phyloP scores from a whole-genome alignment of 805 yeast genomes.

The Ogataea zsoltii region DNA sequence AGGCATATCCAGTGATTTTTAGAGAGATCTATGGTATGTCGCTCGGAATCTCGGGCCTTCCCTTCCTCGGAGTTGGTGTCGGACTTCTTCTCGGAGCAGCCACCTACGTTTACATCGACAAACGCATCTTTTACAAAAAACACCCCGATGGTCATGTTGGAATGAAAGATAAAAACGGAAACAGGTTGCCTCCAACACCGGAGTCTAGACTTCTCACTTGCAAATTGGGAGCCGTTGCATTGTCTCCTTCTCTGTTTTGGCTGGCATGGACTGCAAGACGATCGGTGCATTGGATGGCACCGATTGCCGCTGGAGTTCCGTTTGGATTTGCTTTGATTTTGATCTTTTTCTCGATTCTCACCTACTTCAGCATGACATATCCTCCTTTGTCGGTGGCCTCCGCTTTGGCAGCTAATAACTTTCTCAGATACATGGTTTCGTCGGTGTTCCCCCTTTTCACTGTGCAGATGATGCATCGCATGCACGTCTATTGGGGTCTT shows the following conservation, averaged over 20 bases:
- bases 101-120: slow-evolving; percentile 52
- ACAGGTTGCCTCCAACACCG: slow-evolving; percentile 54
- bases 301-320: slow-evolving; percentile 74
- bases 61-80: slow-evolving; percentile 71
- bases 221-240: slow-evolving; percentile 63
- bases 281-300: slow-evolving; percentile 73
- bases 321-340: slow-evolving; percentile 74
- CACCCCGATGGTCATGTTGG: slow-evolving; percentile 64
- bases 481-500: slow-evolving; percentile 80
- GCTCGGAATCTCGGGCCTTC: slow-evolving; percentile 62
- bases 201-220: slow-evolving; percentile 61
- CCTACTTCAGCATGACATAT: slow-evolving; percentile 68
- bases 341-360: slow-evolving; percentile 68
- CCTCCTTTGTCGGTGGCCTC: slow-evolving; percentile 80
- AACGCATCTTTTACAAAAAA: slow-evolving; percentile 49
- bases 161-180: slow-evolving; percentile 56
- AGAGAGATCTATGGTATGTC: slow-evolving; percentile 61
- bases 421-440: slow-evolving; percentile 72
- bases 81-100: slow-evolving; percentile 61
- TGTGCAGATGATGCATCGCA: slow-evolving; percentile 73
- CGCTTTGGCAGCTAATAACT: slow-evolving; percentile 87
- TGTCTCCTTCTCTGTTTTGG: slow-evolving; percentile 77
- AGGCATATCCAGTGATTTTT: slow-evolving; percentile 75
- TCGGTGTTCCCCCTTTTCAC: slow-evolving; percentile 85
- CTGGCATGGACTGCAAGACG: slow-evolving; percentile 72